phyloP scores from a whole-genome alignment of 768 basidiomycete species.

The Russula earlei region DNA sequence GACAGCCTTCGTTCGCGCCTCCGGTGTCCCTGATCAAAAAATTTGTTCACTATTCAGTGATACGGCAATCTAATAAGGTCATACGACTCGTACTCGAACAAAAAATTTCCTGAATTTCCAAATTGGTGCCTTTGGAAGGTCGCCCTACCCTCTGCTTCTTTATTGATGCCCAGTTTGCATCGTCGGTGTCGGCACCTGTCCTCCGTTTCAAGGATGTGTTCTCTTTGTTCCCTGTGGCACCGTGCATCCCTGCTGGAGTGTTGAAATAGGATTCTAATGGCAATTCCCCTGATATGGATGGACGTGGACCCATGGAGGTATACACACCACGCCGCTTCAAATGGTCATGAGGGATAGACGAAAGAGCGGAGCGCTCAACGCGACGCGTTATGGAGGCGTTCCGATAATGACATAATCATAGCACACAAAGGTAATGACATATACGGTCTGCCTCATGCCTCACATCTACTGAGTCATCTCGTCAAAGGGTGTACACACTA shows the following conservation, averaged over 20 bases:
- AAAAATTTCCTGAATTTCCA: not conserved
- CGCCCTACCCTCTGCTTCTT: not conserved
- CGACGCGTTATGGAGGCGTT: slow-evolving; percentile 3
- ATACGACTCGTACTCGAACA: not conserved
- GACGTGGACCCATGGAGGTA: slow-evolving; percentile 6
- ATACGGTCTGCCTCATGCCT: not conserved
- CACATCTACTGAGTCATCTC: not conserved
- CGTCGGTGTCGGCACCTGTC: not conserved
- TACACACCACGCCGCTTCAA: not conserved
- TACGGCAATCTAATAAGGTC: not conserved
- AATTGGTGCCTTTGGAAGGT: not conserved
- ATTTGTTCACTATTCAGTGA: not conserved
- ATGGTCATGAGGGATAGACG: not conserved
- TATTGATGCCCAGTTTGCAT: not conserved
- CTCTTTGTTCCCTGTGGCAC: not conserved
- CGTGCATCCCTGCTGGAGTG: not conserved
- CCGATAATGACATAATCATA: slow-evolving; percentile 4
- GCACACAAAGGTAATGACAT: not conserved
- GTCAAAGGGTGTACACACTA: not conserved
- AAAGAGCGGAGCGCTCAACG: not conserved
- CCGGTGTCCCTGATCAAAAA: not conserved
- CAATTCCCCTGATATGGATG: slow-evolving; percentile 13
- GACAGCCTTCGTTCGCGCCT: not conserved
- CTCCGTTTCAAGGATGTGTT: slow-evolving; percentile 7
- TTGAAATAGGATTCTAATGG: slow-evolving; percentile 12